Evolutionary conservation across 2,329 filamentous ascomycete species (phyloP).

Genomic region (Fusarium humuli): DNA sequence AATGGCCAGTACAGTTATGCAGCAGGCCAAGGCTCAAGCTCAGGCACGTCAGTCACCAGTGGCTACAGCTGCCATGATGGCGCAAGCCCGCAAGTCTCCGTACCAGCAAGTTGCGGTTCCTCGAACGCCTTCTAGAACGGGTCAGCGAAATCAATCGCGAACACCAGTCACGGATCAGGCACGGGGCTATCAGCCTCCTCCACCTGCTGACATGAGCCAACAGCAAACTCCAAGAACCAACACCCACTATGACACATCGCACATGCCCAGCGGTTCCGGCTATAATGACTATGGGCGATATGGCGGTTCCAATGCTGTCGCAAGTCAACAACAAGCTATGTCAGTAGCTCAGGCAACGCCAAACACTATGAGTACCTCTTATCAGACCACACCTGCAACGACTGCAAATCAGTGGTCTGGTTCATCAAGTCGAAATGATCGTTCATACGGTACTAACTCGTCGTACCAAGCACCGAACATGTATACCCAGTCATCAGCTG

Average conservation of each 20-base stretch:
- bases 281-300: slow-evolving; percentile 43
- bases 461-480: slow-evolving; percentile 30
- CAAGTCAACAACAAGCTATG: slow-evolving; percentile 27
- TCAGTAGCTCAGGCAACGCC: slow-evolving; percentile 32
- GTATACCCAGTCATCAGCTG: slow-evolving; percentile 30
- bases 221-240: slow-evolving; percentile 20
- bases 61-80: slow-evolving; percentile 47
- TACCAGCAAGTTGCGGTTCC: slow-evolving; percentile 45
- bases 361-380: slow-evolving; percentile 38
- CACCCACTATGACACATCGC: slow-evolving; percentile 22
- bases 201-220: slow-evolving; percentile 16
- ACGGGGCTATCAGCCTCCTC: slow-evolving; percentile 34
- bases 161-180: slow-evolving; percentile 46
- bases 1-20: slow-evolving; percentile 32
- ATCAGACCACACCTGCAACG: slow-evolving; percentile 28
- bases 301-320: background rate
- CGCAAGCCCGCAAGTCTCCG: slow-evolving; percentile 49
- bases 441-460: slow-evolving; percentile 22
- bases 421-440: slow-evolving; percentile 30
- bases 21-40: slow-evolving; percentile 35
- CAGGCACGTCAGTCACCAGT: slow-evolving; percentile 47
- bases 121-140: slow-evolving; percentile 51
- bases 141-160: slow-evolving; percentile 50
- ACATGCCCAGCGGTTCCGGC: slow-evolving; percentile 18
- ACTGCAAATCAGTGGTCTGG: slow-evolving; percentile 45